Evolutionary conservation across 805 yeast species (phyloP).

Genomic region (Pichia phayaonensis): DNA sequence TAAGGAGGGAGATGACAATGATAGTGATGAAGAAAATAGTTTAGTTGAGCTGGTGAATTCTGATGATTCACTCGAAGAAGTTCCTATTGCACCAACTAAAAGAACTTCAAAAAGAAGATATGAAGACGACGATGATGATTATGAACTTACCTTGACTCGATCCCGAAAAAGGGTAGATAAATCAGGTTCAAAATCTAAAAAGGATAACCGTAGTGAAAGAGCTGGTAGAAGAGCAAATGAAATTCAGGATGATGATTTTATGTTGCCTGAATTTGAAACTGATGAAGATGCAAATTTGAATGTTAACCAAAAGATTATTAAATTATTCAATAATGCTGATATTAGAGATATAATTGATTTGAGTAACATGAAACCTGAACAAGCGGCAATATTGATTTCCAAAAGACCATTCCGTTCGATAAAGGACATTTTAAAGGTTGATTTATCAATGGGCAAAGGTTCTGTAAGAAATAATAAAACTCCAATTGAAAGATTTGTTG

Average conservation of each 20-base stretch:
- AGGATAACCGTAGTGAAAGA: conserved; percentile 6
- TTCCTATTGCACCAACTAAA: background rate
- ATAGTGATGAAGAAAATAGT: conserved; percentile 2
- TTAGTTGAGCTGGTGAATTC: background rate
- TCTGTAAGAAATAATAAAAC: background rate
- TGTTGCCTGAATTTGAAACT: conserved; percentile 21
- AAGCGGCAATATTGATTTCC: conserved; percentile 56
- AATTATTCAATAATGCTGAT: conserved; percentile 73
- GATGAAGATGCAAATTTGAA: conserved; percentile 25
- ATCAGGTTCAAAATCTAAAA: background rate
- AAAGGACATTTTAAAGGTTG: conserved; percentile 49
- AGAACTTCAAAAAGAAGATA: conserved; percentile 28
- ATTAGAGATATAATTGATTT: conserved; percentile 73
- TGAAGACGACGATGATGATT: conserved; percentile 42
- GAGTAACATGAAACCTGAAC: conserved; percentile 57
- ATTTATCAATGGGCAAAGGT: conserved; percentile 32
- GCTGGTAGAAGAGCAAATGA: conserved; percentile 11
- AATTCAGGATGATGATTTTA: conserved; percentile 32
- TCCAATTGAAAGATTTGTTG: conserved; percentile 67
- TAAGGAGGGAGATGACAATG: conserved; percentile 10
- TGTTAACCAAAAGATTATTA: conserved; percentile 61
- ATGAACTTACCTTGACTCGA: conserved; percentile 1
- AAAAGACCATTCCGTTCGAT: conserved; percentile 64
- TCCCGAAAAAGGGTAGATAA: background rate
- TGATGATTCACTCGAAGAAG: conserved; percentile 10